Evolutionary conservation across 2,329 filamentous ascomycete species (phyloP).

Genomic region (Emmonsiellopsis sp.): DNA sequence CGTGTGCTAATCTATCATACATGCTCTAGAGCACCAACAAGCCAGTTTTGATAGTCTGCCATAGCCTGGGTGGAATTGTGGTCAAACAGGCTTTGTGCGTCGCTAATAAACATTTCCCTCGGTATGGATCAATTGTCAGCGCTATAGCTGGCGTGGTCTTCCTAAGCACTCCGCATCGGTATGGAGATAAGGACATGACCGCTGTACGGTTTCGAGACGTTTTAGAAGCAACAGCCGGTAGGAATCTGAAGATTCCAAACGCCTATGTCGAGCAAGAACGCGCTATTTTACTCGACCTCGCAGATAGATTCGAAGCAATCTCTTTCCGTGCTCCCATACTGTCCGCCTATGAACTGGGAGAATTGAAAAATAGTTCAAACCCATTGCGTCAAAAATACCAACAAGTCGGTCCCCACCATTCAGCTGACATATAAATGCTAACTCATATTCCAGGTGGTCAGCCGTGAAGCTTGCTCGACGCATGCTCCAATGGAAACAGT

Average conservation of each 20-base stretch:
- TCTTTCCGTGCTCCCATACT: constrained; percentile 7
- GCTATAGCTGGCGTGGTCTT: constrained; percentile 8
- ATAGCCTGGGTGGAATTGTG: constrained; percentile 10
- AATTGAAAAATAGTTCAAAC: neutral
- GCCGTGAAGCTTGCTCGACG: constrained; percentile 5
- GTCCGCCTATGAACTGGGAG: constrained; percentile 5
- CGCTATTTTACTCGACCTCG: constrained; percentile 7
- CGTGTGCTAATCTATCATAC: neutral
- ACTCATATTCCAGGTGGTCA: constrained; percentile 2
- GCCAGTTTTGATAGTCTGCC: constrained; percentile 9
- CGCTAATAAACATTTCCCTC: constrained; percentile 5
- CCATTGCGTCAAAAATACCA: neutral
- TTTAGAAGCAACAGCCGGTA: constrained; percentile 4
- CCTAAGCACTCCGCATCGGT: constrained; percentile 7
- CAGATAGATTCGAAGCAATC: constrained; percentile 7
- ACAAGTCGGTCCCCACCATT: constrained; percentile 1
- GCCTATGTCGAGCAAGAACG: constrained; percentile 6
- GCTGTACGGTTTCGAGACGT: constrained; percentile 1
- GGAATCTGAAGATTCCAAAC: constrained; percentile 4
- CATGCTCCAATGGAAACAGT: constrained; percentile 6
- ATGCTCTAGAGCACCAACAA: neutral
- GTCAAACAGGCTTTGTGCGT: constrained; percentile 11
- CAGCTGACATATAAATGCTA: neutral
- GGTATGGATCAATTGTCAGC: constrained; percentile 5
- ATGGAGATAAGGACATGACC: constrained; percentile 1